phyloP scores from a whole-genome alignment of 208 protist genomes.

The Trypanosoma caninum region DNA sequence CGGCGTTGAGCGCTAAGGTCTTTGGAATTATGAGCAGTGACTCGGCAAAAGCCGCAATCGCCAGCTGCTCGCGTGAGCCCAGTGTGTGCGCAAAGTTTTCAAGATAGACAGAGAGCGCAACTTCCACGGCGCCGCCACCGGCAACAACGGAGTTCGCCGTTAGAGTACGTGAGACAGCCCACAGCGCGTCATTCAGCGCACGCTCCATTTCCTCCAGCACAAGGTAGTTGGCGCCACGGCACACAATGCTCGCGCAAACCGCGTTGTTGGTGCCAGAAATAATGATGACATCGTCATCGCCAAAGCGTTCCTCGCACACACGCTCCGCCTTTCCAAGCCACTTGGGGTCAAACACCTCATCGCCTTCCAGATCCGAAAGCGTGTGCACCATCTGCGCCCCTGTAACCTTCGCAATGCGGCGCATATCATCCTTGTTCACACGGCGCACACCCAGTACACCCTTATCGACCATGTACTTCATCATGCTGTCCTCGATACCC shows the following conservation, averaged over 20 bases:
- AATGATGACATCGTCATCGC: slow-evolving; percentile 97
- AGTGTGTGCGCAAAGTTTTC: slow-evolving; percentile 97
- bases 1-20: slow-evolving; percentile 98
- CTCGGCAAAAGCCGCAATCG: slow-evolving; percentile 98
- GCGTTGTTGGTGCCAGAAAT: slow-evolving; percentile 84
- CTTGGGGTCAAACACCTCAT: slow-evolving; percentile 95
- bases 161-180: slow-evolving; percentile 97
- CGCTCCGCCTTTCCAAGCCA: slow-evolving; percentile 94
- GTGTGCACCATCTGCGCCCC: slow-evolving; percentile 94
- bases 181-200: slow-evolving; percentile 98
- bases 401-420: slow-evolving; percentile 97
- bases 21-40: slow-evolving; percentile 99
- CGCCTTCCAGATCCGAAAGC: slow-evolving; percentile 96
- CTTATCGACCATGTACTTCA: slow-evolving; percentile 99
- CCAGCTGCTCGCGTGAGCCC: slow-evolving; percentile 97
- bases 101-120: slow-evolving; percentile 98
- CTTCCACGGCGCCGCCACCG: slow-evolving; percentile 98
- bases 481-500: slow-evolving; percentile 98
- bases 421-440: slow-evolving; percentile 95
- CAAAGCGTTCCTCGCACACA: slow-evolving; percentile 96
- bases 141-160: slow-evolving; percentile 97
- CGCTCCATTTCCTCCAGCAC: slow-evolving; percentile 98
- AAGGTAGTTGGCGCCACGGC: slow-evolving; percentile 97
- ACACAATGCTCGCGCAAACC: slow-evolving; percentile 95
- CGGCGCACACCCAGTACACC: slow-evolving; percentile 96